Conservation (phyloP, 768 basidiomycete genomes). For the Pleurotus djamor region DNA sequence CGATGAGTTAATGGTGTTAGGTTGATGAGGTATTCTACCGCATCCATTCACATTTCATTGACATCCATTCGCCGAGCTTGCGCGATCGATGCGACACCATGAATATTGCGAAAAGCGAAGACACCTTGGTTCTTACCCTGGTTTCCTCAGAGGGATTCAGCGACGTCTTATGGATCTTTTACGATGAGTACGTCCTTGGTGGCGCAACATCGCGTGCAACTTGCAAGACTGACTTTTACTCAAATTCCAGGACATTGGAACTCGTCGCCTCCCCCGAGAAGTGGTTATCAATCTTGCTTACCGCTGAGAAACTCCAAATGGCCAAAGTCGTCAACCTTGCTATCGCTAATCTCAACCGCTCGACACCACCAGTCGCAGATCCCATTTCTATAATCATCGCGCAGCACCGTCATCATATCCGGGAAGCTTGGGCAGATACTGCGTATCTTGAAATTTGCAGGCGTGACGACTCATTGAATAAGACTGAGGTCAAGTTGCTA, state of each 20-base stretch:
- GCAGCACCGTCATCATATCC: background rate
- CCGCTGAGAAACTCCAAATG: too few relatives aligned
- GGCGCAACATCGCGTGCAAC: too few relatives aligned
- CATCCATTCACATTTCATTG: background rate
- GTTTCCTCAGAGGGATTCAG: background rate
- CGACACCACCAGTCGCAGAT: too few relatives aligned
- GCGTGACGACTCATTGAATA: constrained; percentile 27
- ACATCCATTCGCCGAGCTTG: background rate
- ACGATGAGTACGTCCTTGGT: too few relatives aligned
- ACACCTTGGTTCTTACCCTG: background rate
- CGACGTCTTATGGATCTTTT: too few relatives aligned
- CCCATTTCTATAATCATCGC: background rate
- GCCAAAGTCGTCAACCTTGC: too few relatives aligned
- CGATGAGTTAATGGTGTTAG: too few relatives aligned
- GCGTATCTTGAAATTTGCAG: constrained; percentile 34
- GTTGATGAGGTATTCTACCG: background rate
- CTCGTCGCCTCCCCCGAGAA: too few relatives aligned
- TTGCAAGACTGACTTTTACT: too few relatives aligned
- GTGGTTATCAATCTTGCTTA: too few relatives aligned
- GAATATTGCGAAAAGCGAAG: background rate
- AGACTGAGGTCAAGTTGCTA: constrained; percentile 25
- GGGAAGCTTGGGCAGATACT: background rate
- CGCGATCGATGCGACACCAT: background rate
- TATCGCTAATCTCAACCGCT: too few relatives aligned
- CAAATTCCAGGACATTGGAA: too few relatives aligned